Conservation (phyloP, 257 asterid species). For the Henckelia pumila region DNA sequence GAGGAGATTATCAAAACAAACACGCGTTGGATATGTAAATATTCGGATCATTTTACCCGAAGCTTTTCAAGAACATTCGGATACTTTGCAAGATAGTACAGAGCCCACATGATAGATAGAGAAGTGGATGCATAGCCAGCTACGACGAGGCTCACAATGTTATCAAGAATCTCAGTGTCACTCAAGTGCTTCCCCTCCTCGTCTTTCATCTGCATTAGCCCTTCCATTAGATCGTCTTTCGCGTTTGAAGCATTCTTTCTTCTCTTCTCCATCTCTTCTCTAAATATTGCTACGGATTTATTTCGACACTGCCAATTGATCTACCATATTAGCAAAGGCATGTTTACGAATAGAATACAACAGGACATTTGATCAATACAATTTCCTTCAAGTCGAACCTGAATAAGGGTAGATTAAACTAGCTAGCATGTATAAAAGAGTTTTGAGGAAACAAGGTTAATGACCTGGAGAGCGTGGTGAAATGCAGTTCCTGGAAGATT, state of each 20-base stretch:
- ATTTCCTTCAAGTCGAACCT: no score
- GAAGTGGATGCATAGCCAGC: conserved; percentile 50
- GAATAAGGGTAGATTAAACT: not conserved
- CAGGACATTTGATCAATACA: no score
- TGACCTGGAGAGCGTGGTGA: conserved; percentile 44
- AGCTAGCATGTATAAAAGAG: not conserved
- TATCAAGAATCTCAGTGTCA: conserved; percentile 47
- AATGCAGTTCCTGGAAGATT: conserved; percentile 49
- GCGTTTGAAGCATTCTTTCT: conserved; percentile 18
- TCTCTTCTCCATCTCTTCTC: conserved; percentile 28
- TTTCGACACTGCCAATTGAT: conserved; percentile 45
- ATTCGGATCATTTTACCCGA: conserved; percentile 27
- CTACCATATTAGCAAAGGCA: no score
- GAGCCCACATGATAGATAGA: conserved; percentile 45
- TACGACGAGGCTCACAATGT: conserved; percentile 38
- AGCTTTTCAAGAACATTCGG: conserved; percentile 44
- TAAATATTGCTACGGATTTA: conserved; percentile 39
- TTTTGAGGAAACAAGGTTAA: not conserved
- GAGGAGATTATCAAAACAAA: not conserved
- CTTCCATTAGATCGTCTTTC: conserved; percentile 41
- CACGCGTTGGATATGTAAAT: not conserved
- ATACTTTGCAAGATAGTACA: conserved; percentile 40
- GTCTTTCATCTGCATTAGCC: conserved; percentile 14
- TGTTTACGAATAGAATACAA: no score
- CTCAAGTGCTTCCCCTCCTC: conserved; percentile 36